These are phyloP conservation scores for Chloromonas sp. DNA, from an alignment of 163 green algal species.

Conservation along the genomic window DNA sequence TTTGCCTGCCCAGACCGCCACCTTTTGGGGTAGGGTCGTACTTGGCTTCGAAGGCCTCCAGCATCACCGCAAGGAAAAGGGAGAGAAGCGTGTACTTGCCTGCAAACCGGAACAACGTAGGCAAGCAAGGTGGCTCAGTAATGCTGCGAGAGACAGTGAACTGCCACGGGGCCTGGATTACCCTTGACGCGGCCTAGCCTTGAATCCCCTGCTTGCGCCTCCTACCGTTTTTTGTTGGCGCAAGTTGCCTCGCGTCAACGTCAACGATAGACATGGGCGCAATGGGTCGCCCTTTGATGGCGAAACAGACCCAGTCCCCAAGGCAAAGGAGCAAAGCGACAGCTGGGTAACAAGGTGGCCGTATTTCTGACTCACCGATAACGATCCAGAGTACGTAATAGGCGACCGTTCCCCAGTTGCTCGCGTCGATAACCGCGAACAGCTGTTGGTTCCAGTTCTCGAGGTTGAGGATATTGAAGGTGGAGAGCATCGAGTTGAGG, in stretches of 20 bases:
- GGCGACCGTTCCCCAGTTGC: conserved; percentile 41
- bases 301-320: no score
- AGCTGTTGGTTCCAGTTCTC: conserved; percentile 61
- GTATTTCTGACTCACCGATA: conserved; percentile 26
- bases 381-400: conserved; percentile 67
- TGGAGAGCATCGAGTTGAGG: conserved; percentile 36
- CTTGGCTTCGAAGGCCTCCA: conserved; percentile 75
- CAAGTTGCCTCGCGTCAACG: no score
- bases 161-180: background rate
- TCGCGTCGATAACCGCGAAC: conserved; percentile 42
- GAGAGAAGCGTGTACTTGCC: conserved; percentile 69
- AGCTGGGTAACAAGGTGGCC: background rate
- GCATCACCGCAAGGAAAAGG: conserved; percentile 74
- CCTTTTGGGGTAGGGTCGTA: conserved; percentile 43
- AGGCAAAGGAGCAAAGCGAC: no score
- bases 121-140: background rate
- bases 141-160: background rate
- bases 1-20: conserved; percentile 5
- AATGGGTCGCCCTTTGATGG: no score
- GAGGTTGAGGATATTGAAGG: conserved; percentile 21
- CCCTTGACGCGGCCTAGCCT: background rate
- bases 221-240: no score
- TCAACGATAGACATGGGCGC: no score
- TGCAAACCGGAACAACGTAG: background rate
- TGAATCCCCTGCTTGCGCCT: background rate